phyloP scores from a whole-genome alignment of 495 filamentous ascomycete species.

The Hypoxylon subgilvum region DNA sequence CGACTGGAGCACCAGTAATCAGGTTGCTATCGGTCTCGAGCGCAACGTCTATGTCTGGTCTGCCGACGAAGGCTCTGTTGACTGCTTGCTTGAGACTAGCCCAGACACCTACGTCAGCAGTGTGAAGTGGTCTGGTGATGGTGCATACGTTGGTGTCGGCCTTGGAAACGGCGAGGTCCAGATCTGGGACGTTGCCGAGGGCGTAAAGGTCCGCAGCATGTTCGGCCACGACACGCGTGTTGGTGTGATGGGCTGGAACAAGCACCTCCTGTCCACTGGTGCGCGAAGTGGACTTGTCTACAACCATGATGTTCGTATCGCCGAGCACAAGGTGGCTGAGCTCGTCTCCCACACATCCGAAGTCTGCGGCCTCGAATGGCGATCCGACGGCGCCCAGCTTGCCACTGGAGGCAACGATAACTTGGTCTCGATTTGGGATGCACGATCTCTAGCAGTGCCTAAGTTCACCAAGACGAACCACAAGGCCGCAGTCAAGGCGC shows the following conservation, averaged over 20 bases:
- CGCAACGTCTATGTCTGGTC: slow-evolving; percentile 99
- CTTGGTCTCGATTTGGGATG: slow-evolving; percentile 98
- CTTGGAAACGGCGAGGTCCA: slow-evolving; percentile 95
- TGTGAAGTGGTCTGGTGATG: slow-evolving; percentile 98
- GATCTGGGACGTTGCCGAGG: slow-evolving; percentile 98
- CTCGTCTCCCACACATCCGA: slow-evolving; percentile 95
- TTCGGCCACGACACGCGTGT: slow-evolving; percentile 95
- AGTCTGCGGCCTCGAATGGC: slow-evolving; percentile 97
- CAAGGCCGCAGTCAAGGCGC: slow-evolving; percentile 95
- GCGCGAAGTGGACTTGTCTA: slow-evolving; percentile 93
- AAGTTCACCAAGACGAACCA: slow-evolving; percentile 99
- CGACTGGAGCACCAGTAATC: slow-evolving; percentile 97
- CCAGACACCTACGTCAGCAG: slow-evolving; percentile 95
- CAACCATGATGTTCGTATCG: slow-evolving; percentile 98
- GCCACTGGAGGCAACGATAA: slow-evolving; percentile 98
- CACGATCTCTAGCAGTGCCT: slow-evolving; percentile 85
- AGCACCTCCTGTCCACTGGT: slow-evolving; percentile 94
- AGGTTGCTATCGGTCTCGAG: slow-evolving; percentile 96
- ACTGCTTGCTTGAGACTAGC: slow-evolving; percentile 80
- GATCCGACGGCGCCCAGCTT: slow-evolving; percentile 92
- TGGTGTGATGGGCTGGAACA: slow-evolving; percentile 98
- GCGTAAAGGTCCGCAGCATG: slow-evolving; percentile 96
- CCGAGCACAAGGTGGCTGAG: slow-evolving; percentile 96
- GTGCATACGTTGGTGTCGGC: slow-evolving; percentile 93
- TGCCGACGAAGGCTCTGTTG: slow-evolving; percentile 89